Conservation (phyloP, 1,139 yeast species). For the Saccharomyces hybrid region DNA sequence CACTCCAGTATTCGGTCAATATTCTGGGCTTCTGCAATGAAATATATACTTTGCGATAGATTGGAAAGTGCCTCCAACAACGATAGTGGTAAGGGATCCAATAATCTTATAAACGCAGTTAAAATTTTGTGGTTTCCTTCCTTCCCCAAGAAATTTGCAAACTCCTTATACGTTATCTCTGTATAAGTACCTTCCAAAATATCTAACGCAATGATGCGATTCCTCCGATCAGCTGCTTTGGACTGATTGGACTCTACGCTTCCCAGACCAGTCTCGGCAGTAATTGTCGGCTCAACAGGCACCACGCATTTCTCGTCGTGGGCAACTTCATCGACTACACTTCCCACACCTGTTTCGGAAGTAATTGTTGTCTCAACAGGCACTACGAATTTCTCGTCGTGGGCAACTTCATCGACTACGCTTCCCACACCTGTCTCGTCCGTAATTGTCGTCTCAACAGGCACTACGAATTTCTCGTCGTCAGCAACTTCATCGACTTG, state of each 20-base stretch:
- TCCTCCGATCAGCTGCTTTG: neutral
- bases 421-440: neutral
- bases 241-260: neutral
- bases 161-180: conserved; percentile 27
- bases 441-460: neutral
- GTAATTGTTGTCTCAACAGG: neutral
- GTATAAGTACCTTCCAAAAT: conserved; percentile 29
- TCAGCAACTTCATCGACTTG: neutral
- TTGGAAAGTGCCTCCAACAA: conserved; percentile 49
- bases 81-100: conserved; percentile 32
- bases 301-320: neutral
- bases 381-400: neutral
- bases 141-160: conserved; percentile 34
- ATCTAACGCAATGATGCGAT: conserved; percentile 26
- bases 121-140: conserved; percentile 22
- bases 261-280: neutral
- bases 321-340: neutral
- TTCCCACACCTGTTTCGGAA: neutral
- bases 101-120: conserved; percentile 25
- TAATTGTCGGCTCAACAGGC: neutral
- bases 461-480: neutral
- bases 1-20: conserved; percentile 67
- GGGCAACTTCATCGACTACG: neutral
- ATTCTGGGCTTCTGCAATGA: conserved; percentile 80
- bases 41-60: conserved; percentile 57